Percentiles rank a stretch among this genome's conserved stretches.
Evolutionary conservation across 345 rosid species (phyloP).

Genomic region (Boechera retrofracta): DNA sequence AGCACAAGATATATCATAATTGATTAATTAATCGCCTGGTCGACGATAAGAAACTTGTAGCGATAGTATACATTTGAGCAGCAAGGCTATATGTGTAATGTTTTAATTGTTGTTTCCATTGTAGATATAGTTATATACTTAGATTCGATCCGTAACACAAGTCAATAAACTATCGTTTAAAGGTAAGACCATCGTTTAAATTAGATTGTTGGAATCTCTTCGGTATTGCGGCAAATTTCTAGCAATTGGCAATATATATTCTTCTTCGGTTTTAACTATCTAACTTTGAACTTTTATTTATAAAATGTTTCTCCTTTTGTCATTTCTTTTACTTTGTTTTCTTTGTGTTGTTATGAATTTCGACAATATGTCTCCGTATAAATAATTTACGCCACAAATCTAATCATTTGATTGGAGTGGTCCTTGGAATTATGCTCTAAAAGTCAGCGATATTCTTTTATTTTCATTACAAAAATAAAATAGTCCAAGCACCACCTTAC

Average conservation of each 20-base stretch:
- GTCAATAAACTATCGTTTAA: not conserved
- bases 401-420: not conserved
- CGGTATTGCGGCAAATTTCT: not conserved
- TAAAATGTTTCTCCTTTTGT: too few species aligned
- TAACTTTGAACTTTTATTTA: too few species aligned
- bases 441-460: constrained; percentile 11
- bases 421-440: not conserved
- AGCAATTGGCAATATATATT: too few species aligned
- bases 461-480: not conserved
- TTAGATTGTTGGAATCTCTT: not conserved
- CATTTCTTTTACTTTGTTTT: too few species aligned
- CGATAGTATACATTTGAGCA: not conserved
- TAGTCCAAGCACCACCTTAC: not conserved
- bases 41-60: not conserved
- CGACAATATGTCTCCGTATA: not conserved
- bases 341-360: too few species aligned
- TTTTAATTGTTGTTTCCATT: not conserved
- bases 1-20: not conserved
- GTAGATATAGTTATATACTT: not conserved
- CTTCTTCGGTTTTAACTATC: too few species aligned
- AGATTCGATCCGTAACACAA: not conserved
- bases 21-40: not conserved
- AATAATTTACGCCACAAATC: not conserved
- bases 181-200: not conserved
- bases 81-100: not conserved